Conservation (phyloP, 129 eudicot species). For the Lactuca sativa region DNA sequence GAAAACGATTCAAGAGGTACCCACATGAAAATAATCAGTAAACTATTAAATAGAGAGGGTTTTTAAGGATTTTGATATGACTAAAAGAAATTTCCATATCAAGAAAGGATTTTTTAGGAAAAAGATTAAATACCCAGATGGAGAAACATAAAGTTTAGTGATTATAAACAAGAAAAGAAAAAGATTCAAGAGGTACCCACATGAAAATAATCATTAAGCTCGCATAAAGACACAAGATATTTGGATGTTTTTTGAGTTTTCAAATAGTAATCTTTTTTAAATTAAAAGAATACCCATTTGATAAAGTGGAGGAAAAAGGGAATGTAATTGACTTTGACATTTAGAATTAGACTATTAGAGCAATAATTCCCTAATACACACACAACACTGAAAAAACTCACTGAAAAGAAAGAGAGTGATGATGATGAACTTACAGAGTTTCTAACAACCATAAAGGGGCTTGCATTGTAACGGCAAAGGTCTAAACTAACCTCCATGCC, state of each 20-base stretch:
- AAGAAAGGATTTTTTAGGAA: slow-evolving; percentile 15
- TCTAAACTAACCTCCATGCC: background rate
- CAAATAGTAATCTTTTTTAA: background rate
- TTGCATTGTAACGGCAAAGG: background rate
- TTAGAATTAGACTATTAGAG: no score
- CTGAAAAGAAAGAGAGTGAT: no score
- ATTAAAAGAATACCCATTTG: background rate
- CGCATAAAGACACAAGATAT: background rate
- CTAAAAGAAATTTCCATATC: slow-evolving; percentile 8
- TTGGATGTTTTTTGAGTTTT: background rate
- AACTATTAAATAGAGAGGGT: background rate
- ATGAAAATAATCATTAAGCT: background rate
- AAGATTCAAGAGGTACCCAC: slow-evolving; percentile 30
- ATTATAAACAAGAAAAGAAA: slow-evolving; percentile 11
- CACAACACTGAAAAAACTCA: no score
- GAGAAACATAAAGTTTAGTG: slow-evolving; percentile 1
- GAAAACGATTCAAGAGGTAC: slow-evolving; percentile 19
- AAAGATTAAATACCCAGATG: slow-evolving; percentile 20
- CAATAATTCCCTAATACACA: no score
- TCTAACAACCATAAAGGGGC: background rate
- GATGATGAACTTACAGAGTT: slow-evolving; percentile 19
- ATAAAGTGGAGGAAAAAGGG: no score
- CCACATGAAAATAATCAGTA: slow-evolving; percentile 3
- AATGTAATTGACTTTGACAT: no score
- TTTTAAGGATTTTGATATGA: slow-evolving; percentile 8